Percentiles rank a stretch among this genome's conserved stretches.
Evolutionary conservation across 1,284 basidiomycete species (phyloP).

Genomic region (Sanghuangporus sanghuang): DNA sequence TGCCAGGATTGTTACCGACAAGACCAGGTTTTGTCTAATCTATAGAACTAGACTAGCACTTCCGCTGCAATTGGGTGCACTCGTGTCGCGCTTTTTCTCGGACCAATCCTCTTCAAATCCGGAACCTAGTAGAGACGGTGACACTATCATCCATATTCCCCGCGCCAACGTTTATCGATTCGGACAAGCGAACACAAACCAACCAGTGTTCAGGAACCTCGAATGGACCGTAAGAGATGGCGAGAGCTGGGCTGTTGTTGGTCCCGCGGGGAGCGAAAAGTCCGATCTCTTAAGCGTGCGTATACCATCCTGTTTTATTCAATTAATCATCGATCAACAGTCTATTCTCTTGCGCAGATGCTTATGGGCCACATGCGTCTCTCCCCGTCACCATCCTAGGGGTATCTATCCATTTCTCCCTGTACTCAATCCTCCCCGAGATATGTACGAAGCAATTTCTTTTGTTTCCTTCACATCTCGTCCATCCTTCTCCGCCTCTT

Average conservation of each 20-base stretch:
- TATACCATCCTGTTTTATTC: not conserved
- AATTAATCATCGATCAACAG: not conserved
- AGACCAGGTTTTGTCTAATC: no score
- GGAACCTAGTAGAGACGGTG: not conserved
- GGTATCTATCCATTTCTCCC: constrained; percentile 74
- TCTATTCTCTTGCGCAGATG: constrained; percentile 36
- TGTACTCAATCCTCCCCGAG: constrained; percentile 24
- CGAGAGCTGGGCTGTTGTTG: constrained; percentile 72
- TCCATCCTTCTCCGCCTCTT: constrained; percentile 51
- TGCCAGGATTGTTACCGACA: no score
- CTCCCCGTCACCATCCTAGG: constrained; percentile 48
- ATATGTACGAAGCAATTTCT: constrained; percentile 49
- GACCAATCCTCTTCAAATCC: not conserved
- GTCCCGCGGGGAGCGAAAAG: constrained; percentile 48
- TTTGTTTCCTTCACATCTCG: constrained; percentile 70
- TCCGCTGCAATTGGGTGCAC: no score
- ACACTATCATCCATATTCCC: constrained; percentile 35
- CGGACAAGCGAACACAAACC: constrained; percentile 36
- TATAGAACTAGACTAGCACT: no score
- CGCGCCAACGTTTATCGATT: constrained; percentile 46
- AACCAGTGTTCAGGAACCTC: constrained; percentile 47
- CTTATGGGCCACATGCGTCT: constrained; percentile 67
- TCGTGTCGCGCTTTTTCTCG: no score
- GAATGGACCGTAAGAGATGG: constrained; percentile 57
- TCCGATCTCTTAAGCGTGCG: constrained; percentile 56